Conservation (phyloP, 1,284 basidiomycete genomes). For the Sphaerobolus stellatus region DNA sequence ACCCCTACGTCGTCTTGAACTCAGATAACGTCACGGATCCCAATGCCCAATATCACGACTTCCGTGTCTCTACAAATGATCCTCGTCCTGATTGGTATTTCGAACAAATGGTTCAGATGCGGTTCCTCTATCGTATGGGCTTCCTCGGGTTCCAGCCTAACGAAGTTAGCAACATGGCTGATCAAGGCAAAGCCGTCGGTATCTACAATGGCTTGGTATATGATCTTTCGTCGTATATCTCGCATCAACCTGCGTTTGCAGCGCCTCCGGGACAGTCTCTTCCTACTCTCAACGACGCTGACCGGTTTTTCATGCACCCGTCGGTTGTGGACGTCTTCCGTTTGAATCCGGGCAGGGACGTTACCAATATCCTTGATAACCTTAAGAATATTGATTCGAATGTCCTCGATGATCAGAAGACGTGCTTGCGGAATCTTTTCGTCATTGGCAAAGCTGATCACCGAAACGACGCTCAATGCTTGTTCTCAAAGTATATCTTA, state of each 20-base stretch:
- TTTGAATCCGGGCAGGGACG: slow-evolving; percentile 77
- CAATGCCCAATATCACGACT: slow-evolving; percentile 93
- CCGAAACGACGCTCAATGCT: slow-evolving; percentile 87
- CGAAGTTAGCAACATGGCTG: slow-evolving; percentile 73
- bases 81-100: slow-evolving; percentile 98
- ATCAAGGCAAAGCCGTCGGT: slow-evolving; percentile 65
- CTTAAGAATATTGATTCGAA: slow-evolving; percentile 65
- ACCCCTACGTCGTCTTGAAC: slow-evolving; percentile 81
- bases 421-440: slow-evolving; percentile 92
- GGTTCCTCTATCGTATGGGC: slow-evolving; percentile 84
- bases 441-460: slow-evolving; percentile 90
- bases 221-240: slow-evolving; percentile 83
- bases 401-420: slow-evolving; percentile 77
- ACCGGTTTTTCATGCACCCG: slow-evolving; percentile 85
- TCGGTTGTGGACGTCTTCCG: slow-evolving; percentile 81
- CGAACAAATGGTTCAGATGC: slow-evolving; percentile 87
- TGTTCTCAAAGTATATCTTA: slow-evolving; percentile 90
- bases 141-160: slow-evolving; percentile 87
- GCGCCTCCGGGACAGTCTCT: slow-evolving; percentile 65
- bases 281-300: slow-evolving; percentile 53
- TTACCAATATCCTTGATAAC: slow-evolving; percentile 75
- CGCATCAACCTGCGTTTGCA: slow-evolving; percentile 51
- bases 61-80: slow-evolving; percentile 85
- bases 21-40: slow-evolving; percentile 78
- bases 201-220: slow-evolving; percentile 87